A percentile compares a stretch with the other conserved stretches of the same genome.
phyloP scores from a whole-genome alignment of 768 basidiomycete genomes.

The Pluteus cervinus region DNA sequence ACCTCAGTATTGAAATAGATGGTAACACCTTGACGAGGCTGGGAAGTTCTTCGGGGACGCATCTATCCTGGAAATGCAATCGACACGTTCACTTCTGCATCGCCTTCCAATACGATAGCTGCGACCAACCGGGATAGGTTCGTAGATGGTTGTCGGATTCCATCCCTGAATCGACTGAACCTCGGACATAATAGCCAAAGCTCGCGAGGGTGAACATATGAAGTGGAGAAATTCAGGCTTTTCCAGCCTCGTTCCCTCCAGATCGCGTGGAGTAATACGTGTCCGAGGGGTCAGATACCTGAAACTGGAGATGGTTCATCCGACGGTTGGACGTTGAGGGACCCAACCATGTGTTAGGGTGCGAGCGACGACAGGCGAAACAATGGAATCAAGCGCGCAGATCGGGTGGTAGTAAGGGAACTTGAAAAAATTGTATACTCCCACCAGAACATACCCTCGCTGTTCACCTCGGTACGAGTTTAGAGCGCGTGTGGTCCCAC shows the following conservation, averaged over 20 bases:
- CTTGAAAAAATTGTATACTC: slow-evolving; percentile 4
- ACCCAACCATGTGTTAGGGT: no score
- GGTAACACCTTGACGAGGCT: slow-evolving; percentile 54
- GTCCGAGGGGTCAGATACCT: slow-evolving; percentile 70
- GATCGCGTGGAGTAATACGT: slow-evolving; percentile 66
- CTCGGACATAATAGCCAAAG: slow-evolving; percentile 60
- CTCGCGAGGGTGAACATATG: slow-evolving; percentile 77
- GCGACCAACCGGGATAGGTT: slow-evolving; percentile 75
- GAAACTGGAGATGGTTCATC: slow-evolving; percentile 45
- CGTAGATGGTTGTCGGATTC: slow-evolving; percentile 68
- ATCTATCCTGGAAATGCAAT: slow-evolving; percentile 49
- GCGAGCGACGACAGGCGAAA: no score
- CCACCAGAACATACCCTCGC: slow-evolving; percentile 45
- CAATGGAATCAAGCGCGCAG: background rate
- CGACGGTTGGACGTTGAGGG: no score
- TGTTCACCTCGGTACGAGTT: slow-evolving; percentile 72
- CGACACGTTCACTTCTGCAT: slow-evolving; percentile 37
- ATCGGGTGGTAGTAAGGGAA: background rate
- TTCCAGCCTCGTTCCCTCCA: slow-evolving; percentile 45
- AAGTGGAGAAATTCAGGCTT: slow-evolving; percentile 55
- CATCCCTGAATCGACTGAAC: slow-evolving; percentile 47
- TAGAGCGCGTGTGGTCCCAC: slow-evolving; percentile 63
- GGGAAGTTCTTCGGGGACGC: slow-evolving; percentile 74
- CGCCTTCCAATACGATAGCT: slow-evolving; percentile 2
- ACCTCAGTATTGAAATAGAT: slow-evolving; percentile 67